Conservation (phyloP, 371 early-diverging fungal genomes). For the Mucor plumbeus region DNA sequence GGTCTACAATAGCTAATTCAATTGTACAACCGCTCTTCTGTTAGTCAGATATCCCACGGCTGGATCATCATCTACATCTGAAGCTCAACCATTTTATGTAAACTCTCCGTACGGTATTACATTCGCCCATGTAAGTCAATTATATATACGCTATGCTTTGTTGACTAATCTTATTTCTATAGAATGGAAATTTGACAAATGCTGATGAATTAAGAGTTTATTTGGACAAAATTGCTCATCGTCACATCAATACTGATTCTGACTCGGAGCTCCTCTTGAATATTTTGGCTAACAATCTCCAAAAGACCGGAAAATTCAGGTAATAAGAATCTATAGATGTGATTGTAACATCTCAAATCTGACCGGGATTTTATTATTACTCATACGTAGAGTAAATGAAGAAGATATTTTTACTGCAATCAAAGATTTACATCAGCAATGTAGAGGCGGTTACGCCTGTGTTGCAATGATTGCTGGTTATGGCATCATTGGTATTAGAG, state of each 20-base stretch:
- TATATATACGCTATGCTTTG: background rate
- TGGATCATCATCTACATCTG: conserved; percentile 90
- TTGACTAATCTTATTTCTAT: conserved; percentile 2
- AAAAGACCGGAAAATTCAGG: conserved; percentile 93
- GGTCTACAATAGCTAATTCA: background rate
- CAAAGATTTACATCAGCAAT: conserved; percentile 78
- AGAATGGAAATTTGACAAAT: conserved; percentile 97
- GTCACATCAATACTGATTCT: conserved; percentile 98
- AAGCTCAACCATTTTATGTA: conserved; percentile 98
- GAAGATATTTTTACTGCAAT: conserved; percentile 95
- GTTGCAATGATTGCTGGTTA: conserved; percentile 95
- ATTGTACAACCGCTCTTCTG: conserved; percentile 1
- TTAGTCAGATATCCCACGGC: conserved; percentile 97
- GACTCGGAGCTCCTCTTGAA: conserved; percentile 96
- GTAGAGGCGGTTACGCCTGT: conserved; percentile 94
- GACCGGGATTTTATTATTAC: background rate
- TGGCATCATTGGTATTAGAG: conserved; percentile 90
- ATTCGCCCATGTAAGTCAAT: conserved; percentile 83
- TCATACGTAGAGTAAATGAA: conserved; percentile 79
- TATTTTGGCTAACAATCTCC: conserved; percentile 91
- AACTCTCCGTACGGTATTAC: conserved; percentile 97
- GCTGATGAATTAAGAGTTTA: conserved; percentile 83
- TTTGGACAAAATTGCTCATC: conserved; percentile 92
- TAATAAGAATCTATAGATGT: conserved; percentile 30
- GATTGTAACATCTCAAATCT: conserved; percentile 6